Evolutionary conservation across 2,329 filamentous ascomycete genomes (phyloP), one percentile per base, ranked within the genome.

Genomic region (Neonectria hederae): DNA sequence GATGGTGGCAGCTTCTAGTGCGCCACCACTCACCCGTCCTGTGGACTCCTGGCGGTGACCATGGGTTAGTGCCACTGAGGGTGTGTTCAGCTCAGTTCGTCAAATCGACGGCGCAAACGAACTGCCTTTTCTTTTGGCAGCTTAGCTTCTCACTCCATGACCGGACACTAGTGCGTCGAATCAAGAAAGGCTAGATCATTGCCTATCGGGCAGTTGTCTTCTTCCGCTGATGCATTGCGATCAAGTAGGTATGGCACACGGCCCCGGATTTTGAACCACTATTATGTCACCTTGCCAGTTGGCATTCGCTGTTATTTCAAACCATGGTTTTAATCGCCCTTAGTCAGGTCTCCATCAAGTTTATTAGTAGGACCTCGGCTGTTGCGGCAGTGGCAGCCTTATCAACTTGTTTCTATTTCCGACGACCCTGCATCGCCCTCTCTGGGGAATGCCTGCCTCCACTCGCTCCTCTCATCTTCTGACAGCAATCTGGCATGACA

Each of bases 1-100:
- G 45, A 45, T 59, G 54, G 56, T 69, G 64, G 69, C 52, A 60
- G 55, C 22, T 68, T 49, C 63, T 61, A 67, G 68, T 57, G 59
- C 52, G 43, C 45, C 59, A 57, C 58, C 49, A 21, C 22, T 54
- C 46, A 48, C 26, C 52, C 48, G 55, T 49, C 48, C 54, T 59
- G 54, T 32, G 40, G 28, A 19, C 30, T 32, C 30, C 30, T 32
- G 30, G 30, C 30, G 2, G 59, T 42, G n/a, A 43, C 57, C 40
- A 38, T 66, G 65, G 69, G 56, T 59, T 14, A 13, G 45, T 38
- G 35, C 32, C 32, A 35, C 32, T 35, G 35, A 17, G 14, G 17
- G 38, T 10, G 38, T 51, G 46, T 51, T 30, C n/a, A 30, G 46
- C 28, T n/a, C 14, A 5, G 32, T 14, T 35, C 5, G 32, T 35